A percentile compares a stretch with the other conserved stretches of the same genome.
Evolutionary conservation across 495 filamentous ascomycete species (phyloP).

Genomic region (Xylaria intraflava): DNA sequence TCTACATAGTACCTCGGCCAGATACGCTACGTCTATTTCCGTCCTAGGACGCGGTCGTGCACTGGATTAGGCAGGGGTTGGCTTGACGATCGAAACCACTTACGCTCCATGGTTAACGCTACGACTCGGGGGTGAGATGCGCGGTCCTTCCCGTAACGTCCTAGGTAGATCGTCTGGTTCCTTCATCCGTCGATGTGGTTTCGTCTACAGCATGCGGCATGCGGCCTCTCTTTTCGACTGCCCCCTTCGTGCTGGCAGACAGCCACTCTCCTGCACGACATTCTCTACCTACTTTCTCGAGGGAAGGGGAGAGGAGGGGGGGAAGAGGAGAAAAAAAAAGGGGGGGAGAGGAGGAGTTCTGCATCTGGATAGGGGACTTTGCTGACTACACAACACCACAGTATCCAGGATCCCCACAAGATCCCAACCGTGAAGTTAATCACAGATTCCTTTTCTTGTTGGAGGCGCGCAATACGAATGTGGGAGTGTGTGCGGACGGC

Average conservation of each 20-base stretch:
- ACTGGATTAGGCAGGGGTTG: background rate
- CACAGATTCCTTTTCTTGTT: background rate
- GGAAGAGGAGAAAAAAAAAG: background rate
- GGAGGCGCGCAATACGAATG: conserved; percentile 4
- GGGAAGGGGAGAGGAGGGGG: background rate
- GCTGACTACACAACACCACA: conserved; percentile 5
- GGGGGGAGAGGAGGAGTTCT: background rate
- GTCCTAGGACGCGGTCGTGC: conserved; percentile 7
- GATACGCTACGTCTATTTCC: conserved; percentile 8
- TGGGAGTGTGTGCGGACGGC: conserved; percentile 2
- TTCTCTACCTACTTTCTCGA: conserved; percentile 1
- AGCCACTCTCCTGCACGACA: conserved; percentile 15
- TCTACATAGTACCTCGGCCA: background rate
- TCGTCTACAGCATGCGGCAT: conserved; percentile 2
- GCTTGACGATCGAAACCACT: background rate
- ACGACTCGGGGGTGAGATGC: conserved; percentile 2
- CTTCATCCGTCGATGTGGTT: background rate
- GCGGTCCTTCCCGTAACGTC: conserved; percentile 9
- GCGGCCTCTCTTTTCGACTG: conserved; percentile 1
- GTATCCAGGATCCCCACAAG: background rate
- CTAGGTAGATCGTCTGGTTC: background rate
- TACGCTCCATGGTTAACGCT: background rate
- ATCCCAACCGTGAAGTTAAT: background rate
- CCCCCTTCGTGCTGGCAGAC: background rate
- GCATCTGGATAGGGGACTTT: conserved; percentile 1